Base-by-base conservation (phyloP, 495 filamentous ascomycete species). In the Neurospora terricola region DNA sequence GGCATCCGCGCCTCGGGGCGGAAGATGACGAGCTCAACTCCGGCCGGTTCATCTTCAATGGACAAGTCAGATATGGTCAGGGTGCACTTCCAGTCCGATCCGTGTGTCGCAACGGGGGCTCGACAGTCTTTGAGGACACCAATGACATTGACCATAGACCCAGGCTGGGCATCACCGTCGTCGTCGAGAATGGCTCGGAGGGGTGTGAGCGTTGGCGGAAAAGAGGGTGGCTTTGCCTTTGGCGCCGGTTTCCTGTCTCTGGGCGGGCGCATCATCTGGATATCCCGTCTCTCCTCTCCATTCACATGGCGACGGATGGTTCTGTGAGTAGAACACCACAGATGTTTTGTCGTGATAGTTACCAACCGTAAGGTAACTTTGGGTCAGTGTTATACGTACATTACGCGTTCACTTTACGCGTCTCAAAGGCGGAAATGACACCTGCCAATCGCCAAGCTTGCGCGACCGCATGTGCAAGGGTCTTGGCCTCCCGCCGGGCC, bases 91-190 rank as follows among this genome's bases (percentile, higher is more conserved):
- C 73, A 80, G 48, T 86, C 85, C 85, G 42, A n/a, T 70, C 82
- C 80, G n/a, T 38, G 76, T 18, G 85, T 86, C 7, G 77, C 37
- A 0, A 80, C 81, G 2, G 87, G 85, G 6, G 78, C 74, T 43
- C 81, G 83, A 68, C 79, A 82, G 69, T 91, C 88, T 45, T 78
- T 84, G 1, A 87, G 81, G 27, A 88, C 66, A 36, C 87, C 87
- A 37, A 88, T 80, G 39, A 88, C 82, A 73, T 77, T 83, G n/a
- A 86, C 78, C 4, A 88, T 72, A 3, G 21, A 71, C 5, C 82
- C 81, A 5, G 72, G 16, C 1, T 72, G 68, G 34, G 69, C 4
- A 68, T 38, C 69, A 72, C 70, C 69, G n/a, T 79, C 77, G 69
- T 75, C 75, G 3, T 83, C 79, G 16, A 81, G 72, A 43, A 84